Evolutionary conservation across 768 basidiomycete species (phyloP).

Genomic region (Trametes punicea): DNA sequence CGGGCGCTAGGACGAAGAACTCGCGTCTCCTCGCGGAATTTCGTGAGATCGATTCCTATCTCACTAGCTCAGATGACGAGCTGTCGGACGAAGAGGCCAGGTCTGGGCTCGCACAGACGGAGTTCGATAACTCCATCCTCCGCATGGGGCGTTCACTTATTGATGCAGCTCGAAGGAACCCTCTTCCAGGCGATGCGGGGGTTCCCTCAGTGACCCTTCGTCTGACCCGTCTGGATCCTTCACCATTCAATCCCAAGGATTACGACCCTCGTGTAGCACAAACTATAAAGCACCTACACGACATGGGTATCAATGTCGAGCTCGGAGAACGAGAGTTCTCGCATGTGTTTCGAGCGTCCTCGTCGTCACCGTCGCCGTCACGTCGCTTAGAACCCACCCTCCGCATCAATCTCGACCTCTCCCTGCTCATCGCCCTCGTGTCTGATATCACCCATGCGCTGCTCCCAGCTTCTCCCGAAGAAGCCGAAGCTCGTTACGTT

Average conservation of each 20-base stretch:
- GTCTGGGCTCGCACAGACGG: constrained; percentile 44
- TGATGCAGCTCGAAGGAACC: constrained; percentile 58
- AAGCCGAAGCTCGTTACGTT: constrained; percentile 62
- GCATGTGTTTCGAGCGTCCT: background rate
- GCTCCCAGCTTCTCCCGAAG: constrained; percentile 52
- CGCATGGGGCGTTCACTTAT: constrained; percentile 67
- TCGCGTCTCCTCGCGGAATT: constrained; percentile 76
- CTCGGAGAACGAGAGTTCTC: constrained; percentile 51
- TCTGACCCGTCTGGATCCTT: constrained; percentile 64
- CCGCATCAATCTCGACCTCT: constrained; percentile 78
- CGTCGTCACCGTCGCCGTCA: constrained; percentile 1
- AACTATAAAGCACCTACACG: constrained; percentile 52
- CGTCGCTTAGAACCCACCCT: constrained; percentile 45
- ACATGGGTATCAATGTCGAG: constrained; percentile 64
- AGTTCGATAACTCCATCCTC: constrained; percentile 72
- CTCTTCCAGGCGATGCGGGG: constrained; percentile 33
- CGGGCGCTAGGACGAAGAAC: constrained; percentile 60
- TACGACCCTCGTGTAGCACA: constrained; percentile 55
- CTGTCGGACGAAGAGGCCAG: constrained; percentile 16
- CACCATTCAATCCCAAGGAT: constrained; percentile 28
- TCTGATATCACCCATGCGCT: constrained; percentile 24
- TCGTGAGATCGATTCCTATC: constrained; percentile 78
- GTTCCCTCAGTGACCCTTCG: constrained; percentile 56
- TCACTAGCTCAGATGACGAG: constrained; percentile 58
- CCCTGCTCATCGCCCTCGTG: constrained; percentile 66